A percentile compares a stretch with the other conserved stretches of the same genome.
phyloP scores from a whole-genome alignment of 345 rosid species.

The Pseudoturritis turrita region DNA sequence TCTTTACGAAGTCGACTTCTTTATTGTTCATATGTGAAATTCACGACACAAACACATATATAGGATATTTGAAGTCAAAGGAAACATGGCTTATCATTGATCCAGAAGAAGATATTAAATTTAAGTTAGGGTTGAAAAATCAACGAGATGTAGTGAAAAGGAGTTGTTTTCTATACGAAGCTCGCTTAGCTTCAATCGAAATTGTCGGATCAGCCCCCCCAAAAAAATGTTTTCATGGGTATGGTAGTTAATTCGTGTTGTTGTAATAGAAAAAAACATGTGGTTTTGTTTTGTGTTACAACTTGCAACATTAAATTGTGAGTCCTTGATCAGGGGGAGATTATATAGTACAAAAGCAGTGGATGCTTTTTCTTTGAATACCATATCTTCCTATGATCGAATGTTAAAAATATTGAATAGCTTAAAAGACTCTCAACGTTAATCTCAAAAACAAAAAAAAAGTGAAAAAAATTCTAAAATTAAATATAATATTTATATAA shows the following conservation, averaged over 20 bases:
- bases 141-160: background rate
- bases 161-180: background rate
- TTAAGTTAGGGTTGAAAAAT: background rate
- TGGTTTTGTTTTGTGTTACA: slow-evolving; percentile 1
- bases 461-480: no score
- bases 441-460: no score
- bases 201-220: background rate
- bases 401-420: no score
- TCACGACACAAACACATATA: no score
- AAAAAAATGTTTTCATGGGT: background rate
- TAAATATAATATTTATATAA: no score
- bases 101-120: background rate
- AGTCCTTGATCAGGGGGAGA: background rate
- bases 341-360: no score
- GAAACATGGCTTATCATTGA: background rate
- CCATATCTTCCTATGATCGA: no score
- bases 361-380: no score
- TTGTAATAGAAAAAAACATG: background rate
- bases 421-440: no score
- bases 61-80: background rate
- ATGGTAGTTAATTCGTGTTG: background rate
- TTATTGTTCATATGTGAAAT: no score
- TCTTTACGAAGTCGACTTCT: no score
- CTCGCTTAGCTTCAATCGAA: background rate
- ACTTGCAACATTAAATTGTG: background rate